Evolutionary conservation across 805 yeast species (phyloP), one percentile per base, ranked within the genome.

Genomic region (Danielia reshetovae): DNA sequence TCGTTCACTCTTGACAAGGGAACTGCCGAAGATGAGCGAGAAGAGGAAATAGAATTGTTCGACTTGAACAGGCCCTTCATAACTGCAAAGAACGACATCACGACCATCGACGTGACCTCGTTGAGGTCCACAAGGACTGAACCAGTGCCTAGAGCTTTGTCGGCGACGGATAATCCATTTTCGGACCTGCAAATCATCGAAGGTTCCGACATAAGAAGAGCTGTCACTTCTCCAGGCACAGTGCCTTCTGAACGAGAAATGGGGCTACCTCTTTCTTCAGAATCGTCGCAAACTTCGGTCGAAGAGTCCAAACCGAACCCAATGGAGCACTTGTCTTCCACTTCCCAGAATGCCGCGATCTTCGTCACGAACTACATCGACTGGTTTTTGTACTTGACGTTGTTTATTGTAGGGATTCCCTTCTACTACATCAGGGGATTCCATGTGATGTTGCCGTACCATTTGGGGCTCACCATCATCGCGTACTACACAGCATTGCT

Each of bases 391-490:
- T 78, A 75, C 52, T 36, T 50, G 0, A 27, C 64, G 0, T 38
- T 83, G 8, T 72, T 79, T 38, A 47, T 79, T 6, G 67, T 62
- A 3, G 81, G 88, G 0, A 39, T 81, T 8, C 81, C 85, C 2
- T 62, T 81, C 18, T 82, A 80, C 55, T 81, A 73, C 49, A 58
- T 73, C 5, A 54, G 42, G 10, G 40, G 57, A 4, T 52, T 75
- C 12, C 74, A 75, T 39, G 73, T 77, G 32, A 72, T 76, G 39
- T 60, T 83, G 54, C 78, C 80, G 7, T 72, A 79, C 38, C 88
- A 85, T 35, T 55, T 82, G 33, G 71, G 79, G 14, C 60, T 80
- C 23, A 75, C 84, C 1, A 72, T 83, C 3, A 44, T 78, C 25
- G 60, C 78, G 15, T 84, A 79, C 54, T 68, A 72, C 39, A 43